These are phyloP conservation scores for Leishmania amazonensis DNA, from an alignment of 208 protist species.

Conservation along the genomic window DNA sequence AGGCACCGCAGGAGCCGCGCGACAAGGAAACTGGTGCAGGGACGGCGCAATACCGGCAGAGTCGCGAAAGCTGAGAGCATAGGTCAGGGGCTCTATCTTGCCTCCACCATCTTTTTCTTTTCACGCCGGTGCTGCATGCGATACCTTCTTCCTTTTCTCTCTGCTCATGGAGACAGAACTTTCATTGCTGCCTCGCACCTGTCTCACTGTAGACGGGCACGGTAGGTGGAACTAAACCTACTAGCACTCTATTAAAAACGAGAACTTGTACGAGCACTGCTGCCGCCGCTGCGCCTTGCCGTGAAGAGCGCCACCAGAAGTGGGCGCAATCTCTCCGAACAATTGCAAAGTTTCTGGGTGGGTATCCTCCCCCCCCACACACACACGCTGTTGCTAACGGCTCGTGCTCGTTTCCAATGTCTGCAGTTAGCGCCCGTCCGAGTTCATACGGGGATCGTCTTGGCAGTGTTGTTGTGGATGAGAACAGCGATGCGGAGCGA, in stretches of 20 bases:
- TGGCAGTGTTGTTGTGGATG: conserved; percentile 10
- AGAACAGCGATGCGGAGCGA: conserved; percentile 19
- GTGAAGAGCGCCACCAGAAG: background rate
- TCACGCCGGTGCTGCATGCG: background rate
- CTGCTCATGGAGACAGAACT: background rate
- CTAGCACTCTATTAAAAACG: background rate
- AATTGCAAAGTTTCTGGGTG: background rate
- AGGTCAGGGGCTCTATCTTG: background rate
- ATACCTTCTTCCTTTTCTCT: background rate
- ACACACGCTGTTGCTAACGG: background rate
- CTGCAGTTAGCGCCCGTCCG: background rate
- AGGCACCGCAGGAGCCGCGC: background rate
- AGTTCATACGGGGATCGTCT: background rate
- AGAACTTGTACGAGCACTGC: background rate
- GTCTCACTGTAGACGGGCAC: background rate
- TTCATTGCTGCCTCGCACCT: background rate
- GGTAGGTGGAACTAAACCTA: background rate
- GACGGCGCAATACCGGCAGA: background rate
- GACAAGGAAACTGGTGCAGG: background rate
- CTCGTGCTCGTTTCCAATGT: conserved; percentile 8
- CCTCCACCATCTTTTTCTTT: background rate
- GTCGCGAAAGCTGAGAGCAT: background rate
- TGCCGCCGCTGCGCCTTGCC: background rate
- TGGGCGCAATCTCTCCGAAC: background rate
- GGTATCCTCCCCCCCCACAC: background rate